Percentiles rank a stretch among this genome's conserved stretches.
phyloP scores from a whole-genome alignment of 164 flowering plant genomes.

The Aristolochia fimbriata region DNA sequence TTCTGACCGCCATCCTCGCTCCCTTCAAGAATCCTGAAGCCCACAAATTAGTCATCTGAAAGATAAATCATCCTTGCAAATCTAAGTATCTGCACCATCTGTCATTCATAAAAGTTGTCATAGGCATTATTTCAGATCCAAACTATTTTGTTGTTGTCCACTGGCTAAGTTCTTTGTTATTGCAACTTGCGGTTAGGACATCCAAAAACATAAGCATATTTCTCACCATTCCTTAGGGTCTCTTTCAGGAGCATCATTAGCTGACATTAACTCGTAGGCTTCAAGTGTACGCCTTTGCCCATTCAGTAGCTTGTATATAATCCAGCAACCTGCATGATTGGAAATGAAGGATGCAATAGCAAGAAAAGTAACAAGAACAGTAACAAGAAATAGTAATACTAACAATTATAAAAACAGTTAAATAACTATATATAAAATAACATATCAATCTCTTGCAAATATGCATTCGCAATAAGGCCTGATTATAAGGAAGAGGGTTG shows the following conservation, averaged over 20 bases:
- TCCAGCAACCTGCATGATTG: conserved; percentile 61
- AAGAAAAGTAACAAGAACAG: no score
- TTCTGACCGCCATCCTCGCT: conserved; percentile 70
- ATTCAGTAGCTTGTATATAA: conserved; percentile 43
- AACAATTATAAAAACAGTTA: neutral
- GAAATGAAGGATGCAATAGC: neutral
- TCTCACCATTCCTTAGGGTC: conserved; percentile 93
- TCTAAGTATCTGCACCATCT: no score
- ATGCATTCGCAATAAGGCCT: no score
- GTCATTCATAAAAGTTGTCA: no score
- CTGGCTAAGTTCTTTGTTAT: neutral
- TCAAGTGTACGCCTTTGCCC: conserved; percentile 43
- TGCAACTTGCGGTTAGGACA: no score
- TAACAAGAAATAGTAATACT: no score
- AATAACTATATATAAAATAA: neutral
- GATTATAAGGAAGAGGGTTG: no score
- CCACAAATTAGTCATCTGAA: conserved; percentile 2
- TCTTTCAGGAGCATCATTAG: conserved; percentile 93
- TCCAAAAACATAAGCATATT: no score
- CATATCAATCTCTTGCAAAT: no score
- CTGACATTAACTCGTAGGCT: conserved; percentile 88
- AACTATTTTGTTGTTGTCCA: no score
- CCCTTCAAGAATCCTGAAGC: conserved; percentile 78
- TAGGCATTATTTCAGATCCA: no score
- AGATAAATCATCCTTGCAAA: neutral